phyloP scores from a whole-genome alignment of 1,284 basidiomycete species.

The Phlebopus sp. region DNA sequence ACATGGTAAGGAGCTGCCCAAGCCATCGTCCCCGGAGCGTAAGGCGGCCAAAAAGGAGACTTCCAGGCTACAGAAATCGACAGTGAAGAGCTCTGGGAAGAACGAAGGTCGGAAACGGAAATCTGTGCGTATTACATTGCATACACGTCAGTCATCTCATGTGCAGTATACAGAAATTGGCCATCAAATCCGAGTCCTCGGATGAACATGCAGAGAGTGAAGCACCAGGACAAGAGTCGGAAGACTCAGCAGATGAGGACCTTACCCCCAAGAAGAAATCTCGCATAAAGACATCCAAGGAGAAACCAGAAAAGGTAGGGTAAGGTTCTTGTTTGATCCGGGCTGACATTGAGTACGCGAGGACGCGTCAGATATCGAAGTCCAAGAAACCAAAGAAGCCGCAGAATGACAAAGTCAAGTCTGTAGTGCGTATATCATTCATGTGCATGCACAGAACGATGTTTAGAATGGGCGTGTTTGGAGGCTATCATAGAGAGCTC shows the following conservation, averaged over 20 bases:
- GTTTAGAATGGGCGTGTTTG: not conserved
- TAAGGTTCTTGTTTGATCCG: not conserved
- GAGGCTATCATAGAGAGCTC: slow-evolving; percentile 29
- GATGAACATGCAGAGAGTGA: slow-evolving; percentile 1
- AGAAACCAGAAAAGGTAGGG: slow-evolving; percentile 4
- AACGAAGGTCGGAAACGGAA: slow-evolving; percentile 8
- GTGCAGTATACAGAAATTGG: too few species aligned
- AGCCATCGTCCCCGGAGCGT: slow-evolving; percentile 4
- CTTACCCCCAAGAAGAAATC: slow-evolving; percentile 12
- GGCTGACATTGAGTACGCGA: not conserved
- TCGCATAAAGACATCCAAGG: slow-evolving; percentile 13
- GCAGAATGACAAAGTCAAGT: slow-evolving; percentile 22
- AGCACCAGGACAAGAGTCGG: not conserved
- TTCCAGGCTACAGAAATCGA: slow-evolving; percentile 2
- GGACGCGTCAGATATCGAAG: slow-evolving; percentile 9
- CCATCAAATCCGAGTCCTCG: not conserved
- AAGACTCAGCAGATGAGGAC: slow-evolving; percentile 1
- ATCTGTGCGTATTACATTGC: slow-evolving; percentile 12
- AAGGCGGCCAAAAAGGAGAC: slow-evolving; percentile 1
- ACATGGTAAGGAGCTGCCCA: not conserved
- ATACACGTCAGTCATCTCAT: too few species aligned
- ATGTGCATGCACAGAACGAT: not conserved
- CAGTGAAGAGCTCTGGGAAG: not conserved
- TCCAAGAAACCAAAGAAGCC: slow-evolving; percentile 14
- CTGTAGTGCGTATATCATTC: slow-evolving; percentile 15